Base-by-base conservation (phyloP, 1,284 basidiomycete species). In the Irpex sp. region DNA sequence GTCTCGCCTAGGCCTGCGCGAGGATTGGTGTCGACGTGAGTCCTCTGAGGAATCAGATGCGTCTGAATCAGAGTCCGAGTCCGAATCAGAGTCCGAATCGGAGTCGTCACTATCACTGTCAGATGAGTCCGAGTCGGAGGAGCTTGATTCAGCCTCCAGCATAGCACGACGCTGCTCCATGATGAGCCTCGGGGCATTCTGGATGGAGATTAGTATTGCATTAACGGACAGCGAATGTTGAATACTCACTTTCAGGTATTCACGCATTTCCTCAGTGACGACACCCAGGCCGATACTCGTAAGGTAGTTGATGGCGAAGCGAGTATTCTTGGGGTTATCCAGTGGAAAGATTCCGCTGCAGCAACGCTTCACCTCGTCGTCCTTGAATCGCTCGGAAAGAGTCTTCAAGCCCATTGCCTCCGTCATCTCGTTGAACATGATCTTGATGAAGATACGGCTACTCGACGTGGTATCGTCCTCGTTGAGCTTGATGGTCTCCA, bases 241-340 rank as follows among this genome's bases (percentile, higher is more conserved):
- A n/a, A n/a, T n/a, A n/a, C 84, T 63, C 70, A 91, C 91, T 82
- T 95, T 95, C 63, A 99, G 81, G 73, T 95, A 95, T 73, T 96
- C 94, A 72, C 97, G 84, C 97, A 99, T 98, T 36, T 92, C 91
- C 75, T 99, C 97, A 0, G 97, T 99, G 63, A 98, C 76, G 7
- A 85, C 83, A 64, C 97, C 97, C 63, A 98, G 72, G 0, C 94
- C 95, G 68, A 99, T 91, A 73, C 92, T 94, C 1, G 97, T 99
- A 72, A 95, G 95, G 79, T 97, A 98, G 75, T 99, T 99, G 88
- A 99, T 98, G 4, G 95, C 87, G 79, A 99, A 99, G 53, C 97
- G 85, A 0, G 97, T 98, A 72, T 98, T 93, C 77, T 96, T 97
- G 1, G 97, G 97, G 67, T 97, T 90, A 75, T 98, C 95, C 78